Evolutionary conservation across 768 basidiomycete species (phyloP).

Genomic region (Leccinum variicolor): DNA sequence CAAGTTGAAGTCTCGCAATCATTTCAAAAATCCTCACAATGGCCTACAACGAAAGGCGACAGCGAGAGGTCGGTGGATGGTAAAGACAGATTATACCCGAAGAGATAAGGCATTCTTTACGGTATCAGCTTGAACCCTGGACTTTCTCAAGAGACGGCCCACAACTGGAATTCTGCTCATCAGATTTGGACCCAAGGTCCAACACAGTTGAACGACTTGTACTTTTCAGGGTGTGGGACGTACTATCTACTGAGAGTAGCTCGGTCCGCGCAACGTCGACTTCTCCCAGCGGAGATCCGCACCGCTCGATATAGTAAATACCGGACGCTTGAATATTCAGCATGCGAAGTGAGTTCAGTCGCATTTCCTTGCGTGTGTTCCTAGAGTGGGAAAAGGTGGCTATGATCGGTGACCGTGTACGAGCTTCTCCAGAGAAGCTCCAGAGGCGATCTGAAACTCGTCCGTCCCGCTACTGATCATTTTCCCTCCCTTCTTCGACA

Average conservation of each 20-base stretch:
- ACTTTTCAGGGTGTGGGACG: neutral
- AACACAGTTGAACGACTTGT: neutral
- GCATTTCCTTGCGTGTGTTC: neutral
- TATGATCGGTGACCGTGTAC: constrained; percentile 30
- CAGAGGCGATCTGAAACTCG: constrained; percentile 79
- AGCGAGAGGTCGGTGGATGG: neutral
- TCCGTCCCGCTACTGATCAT: constrained; percentile 63
- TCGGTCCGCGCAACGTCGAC: neutral
- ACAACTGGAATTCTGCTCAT: neutral
- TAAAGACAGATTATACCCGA: neutral
- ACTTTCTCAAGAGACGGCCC: neutral
- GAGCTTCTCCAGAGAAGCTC: constrained; percentile 59
- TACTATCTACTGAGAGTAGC: neutral
- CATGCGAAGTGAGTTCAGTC: neutral
- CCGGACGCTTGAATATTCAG: neutral
- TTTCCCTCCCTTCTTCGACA: constrained; percentile 75
- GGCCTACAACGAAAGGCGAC: neutral
- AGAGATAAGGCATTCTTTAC: neutral
- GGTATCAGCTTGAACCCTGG: neutral
- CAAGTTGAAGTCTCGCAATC: neutral
- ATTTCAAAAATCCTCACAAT: neutral
- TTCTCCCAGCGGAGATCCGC: neutral
- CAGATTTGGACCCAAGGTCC: neutral
- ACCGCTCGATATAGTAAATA: neutral
- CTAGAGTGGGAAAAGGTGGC: neutral